Base-by-base conservation (phyloP, 305 asterid genomes). In the Euphrasia arctica region DNA sequence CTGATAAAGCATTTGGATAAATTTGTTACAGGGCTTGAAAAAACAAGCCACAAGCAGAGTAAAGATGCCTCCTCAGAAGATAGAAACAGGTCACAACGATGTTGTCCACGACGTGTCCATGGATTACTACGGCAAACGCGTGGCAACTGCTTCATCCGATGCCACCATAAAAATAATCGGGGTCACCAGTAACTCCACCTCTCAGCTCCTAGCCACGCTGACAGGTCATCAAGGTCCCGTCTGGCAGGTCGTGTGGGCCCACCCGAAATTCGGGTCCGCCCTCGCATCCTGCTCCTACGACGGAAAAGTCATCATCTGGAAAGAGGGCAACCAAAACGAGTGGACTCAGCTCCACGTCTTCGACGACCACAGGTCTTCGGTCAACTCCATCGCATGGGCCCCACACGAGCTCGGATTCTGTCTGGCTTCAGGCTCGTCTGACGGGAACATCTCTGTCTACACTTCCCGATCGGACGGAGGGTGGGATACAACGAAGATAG, bases 191-290 rank as follows among this genome's bases (percentile, higher is more conserved):
- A 90, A 79, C 73, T 80, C 89, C 22, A 67, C 90, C 36, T 85
- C 97, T 0, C 97, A 91, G 80, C 95, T 80, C 59, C 89, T 91
- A 6, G 87, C 97, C 4, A 89, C 98, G 52, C 66, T 89, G 80
- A 81, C 36, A 7, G 96, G 95, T 32, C 98, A 91, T 70, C 88
- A 80, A 58, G 95, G 96, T 52, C 97, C 98, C 12, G 96, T 91
- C 50, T 91, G 98, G 98, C 95, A 91, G 77, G 92, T 90, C n/a
- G 69, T 81, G 6, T 91, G 95, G 98, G 96, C 96, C 4, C 97
- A 91, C 78, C 98, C 95, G 32, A 91, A 91, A 69, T 91, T 87
- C 11, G 97, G 97, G 50, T 82, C 95, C 0, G 27, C 70, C 1
- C 91, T 89, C 9, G 96, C 98, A 67, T 89, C 98, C 31, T 89